Evolutionary conservation across 176 grass and related monocot species (phyloP).

Genomic region (Paspalum notatum): DNA sequence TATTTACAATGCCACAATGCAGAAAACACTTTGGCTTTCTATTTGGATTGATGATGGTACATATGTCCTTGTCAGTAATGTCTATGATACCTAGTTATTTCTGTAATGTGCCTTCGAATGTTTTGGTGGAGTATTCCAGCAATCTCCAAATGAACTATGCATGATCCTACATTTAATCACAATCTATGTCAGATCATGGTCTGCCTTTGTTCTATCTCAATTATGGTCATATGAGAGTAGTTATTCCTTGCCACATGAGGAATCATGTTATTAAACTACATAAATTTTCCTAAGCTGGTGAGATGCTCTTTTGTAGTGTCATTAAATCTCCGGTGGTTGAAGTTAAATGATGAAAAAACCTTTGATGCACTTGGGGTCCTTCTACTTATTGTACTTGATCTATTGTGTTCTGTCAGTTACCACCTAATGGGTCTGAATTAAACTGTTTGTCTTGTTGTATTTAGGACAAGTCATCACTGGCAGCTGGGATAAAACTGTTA

Average conservation of each 20-base stretch:
- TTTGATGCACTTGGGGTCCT: not conserved
- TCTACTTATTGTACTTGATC: not conserved
- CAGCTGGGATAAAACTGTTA: conserved; percentile 97
- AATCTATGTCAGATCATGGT: not conserved
- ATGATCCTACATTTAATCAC: conserved; percentile 11
- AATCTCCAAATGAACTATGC: conserved; percentile 9
- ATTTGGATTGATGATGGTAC: not conserved
- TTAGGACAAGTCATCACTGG: conserved; percentile 95
- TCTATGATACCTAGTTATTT: conserved; percentile 23
- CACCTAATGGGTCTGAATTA: conserved; percentile 7
- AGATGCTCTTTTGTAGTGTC: not conserved
- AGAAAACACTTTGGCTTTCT: not conserved
- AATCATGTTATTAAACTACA: not conserved
- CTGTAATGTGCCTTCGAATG: not conserved
- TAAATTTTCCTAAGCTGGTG: not conserved
- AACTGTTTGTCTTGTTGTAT: conserved; percentile 17
- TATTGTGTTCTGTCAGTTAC: not conserved
- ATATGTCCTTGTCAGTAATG: not conserved
- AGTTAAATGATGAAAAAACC: not conserved
- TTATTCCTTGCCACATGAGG: not conserved
- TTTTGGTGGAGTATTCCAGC: not conserved
- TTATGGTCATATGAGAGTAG: not conserved
- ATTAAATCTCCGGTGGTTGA: not conserved
- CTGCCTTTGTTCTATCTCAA: not conserved
- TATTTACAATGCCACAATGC: not conserved